These are phyloP conservation scores for Podospora tetraspora DNA, from an alignment of 495 filamentous ascomycete species.

Conservation along the genomic window DNA sequence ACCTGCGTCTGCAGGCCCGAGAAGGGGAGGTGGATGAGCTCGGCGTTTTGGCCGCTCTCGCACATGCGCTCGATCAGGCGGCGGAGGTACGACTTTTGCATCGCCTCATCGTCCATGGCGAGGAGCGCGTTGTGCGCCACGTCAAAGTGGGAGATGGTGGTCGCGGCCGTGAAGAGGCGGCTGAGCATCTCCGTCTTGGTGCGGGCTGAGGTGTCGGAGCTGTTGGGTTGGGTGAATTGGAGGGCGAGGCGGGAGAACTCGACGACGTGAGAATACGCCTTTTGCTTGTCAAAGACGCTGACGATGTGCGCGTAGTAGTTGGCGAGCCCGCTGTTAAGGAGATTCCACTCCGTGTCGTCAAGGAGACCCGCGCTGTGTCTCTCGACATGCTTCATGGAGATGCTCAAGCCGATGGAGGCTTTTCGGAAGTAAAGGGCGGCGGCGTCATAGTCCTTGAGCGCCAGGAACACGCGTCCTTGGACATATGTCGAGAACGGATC, in stretches of 20 bases:
- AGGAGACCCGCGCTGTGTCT: constrained; percentile 56
- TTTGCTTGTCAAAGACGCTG: constrained; percentile 69
- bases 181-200: constrained; percentile 64
- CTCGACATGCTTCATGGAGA: constrained; percentile 28
- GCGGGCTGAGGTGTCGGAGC: constrained; percentile 35
- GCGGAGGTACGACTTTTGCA: constrained; percentile 60
- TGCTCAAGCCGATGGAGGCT: constrained; percentile 71
- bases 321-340: constrained; percentile 69
- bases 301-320: constrained; percentile 85
- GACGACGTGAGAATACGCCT: constrained; percentile 69
- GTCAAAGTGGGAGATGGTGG: constrained; percentile 71
- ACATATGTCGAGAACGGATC: constrained; percentile 77
- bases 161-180: constrained; percentile 74
- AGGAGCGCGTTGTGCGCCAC: constrained; percentile 75
- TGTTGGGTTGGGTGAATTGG: constrained; percentile 47
- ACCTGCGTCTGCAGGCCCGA: constrained; percentile 68
- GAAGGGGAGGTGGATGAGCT: constrained; percentile 71
- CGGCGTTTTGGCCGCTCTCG: constrained; percentile 56
- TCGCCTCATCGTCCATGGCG: constrained; percentile 59
- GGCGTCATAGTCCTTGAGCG: constrained; percentile 61
- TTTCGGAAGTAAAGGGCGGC: constrained; percentile 77
- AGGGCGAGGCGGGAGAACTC: constrained; percentile 80
- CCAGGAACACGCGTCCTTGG: constrained; percentile 73
- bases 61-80: constrained; percentile 66
- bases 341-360: constrained; percentile 62